Evolutionary conservation across 192 early-diverging fungal genomes (phyloP).

Genomic region (Mortierella alpina): DNA sequence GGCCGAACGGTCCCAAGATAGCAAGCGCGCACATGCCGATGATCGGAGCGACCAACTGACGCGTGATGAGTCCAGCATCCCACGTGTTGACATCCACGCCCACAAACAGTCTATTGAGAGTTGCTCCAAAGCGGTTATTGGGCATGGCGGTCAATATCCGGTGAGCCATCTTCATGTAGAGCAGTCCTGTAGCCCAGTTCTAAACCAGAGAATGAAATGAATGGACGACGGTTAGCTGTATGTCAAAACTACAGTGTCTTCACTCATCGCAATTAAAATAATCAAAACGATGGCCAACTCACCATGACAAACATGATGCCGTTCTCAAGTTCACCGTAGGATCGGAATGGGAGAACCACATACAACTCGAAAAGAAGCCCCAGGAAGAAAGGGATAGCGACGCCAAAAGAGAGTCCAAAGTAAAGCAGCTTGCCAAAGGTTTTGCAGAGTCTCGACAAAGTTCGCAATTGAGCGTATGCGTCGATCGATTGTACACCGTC

Average conservation of each 20-base stretch:
- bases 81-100: slow-evolving; percentile 20
- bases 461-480: slow-evolving; percentile 20
- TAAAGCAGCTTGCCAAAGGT: slow-evolving; percentile 58
- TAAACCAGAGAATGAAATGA: slow-evolving; percentile 41
- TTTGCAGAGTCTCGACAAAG: slow-evolving; percentile 22
- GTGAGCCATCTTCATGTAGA: slow-evolving; percentile 78
- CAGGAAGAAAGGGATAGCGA: slow-evolving; percentile 73
- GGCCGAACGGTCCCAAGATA: slow-evolving; percentile 8
- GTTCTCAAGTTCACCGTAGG: slow-evolving; percentile 30
- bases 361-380: slow-evolving; percentile 82
- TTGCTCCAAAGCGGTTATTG: slow-evolving; percentile 52
- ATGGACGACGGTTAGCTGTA: background rate
- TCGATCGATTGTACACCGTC: slow-evolving; percentile 32
- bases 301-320: slow-evolving; percentile 57
- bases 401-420: slow-evolving; percentile 64
- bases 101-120: slow-evolving; percentile 32
- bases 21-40: slow-evolving; percentile 5
- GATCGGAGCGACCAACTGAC: slow-evolving; percentile 20
- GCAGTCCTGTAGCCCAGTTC: slow-evolving; percentile 81
- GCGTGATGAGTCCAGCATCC: slow-evolving; percentile 22
- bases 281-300: background rate
- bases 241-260: too few relatives aligned
- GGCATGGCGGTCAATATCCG: slow-evolving; percentile 65
- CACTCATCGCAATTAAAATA: too few relatives aligned
- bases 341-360: slow-evolving; percentile 70